Evolutionary conservation across 768 basidiomycete genomes (phyloP), one percentile per base, ranked within the genome.

Genomic region (Termitomyces sp.): DNA sequence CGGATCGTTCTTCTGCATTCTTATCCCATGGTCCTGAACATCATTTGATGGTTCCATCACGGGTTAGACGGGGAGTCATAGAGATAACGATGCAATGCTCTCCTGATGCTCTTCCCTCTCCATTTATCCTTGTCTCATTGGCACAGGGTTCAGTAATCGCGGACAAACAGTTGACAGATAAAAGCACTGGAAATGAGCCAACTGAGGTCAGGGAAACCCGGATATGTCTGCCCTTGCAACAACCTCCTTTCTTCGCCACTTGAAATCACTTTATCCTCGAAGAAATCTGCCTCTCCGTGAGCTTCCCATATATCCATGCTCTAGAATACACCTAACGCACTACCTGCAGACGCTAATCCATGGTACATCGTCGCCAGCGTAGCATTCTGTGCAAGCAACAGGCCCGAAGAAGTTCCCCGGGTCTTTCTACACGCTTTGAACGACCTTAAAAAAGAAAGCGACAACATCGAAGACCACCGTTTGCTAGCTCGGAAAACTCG

Each of bases 351-450:
- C 45, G 46, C 66, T 4, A 83, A 77, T 56, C 80, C 84, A 4
- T 88, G 86, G 86, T 82, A 80, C 57, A 73, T 86, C 44, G 71
- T 85, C 37, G 76, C 82, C 2, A 78, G 79, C 15, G 80, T 84
- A 29, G 74, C 80, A 0, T 85, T 85, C 66, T 77, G 77, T 56
- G 80, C 83, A 7, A 78, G 80, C 65, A 88, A 87, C 61, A 70
- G 71, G 41, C 78, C 85, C 5, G 84, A 86, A 28, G 83, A 73
- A 2, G 80, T 86, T 39, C 81, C 84, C 8, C 65, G 67, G 41
- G 79, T 88, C 7, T 84, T 84, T 66, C 63, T 77, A 45, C 71
- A 80, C 59, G 83, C 75, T 1, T 64, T 83, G 44, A 56, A 71
- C 2, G 81, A 84, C 50, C 69, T 84, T 0, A 70, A 73, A 56